Base-by-base conservation (phyloP, 2,329 filamentous ascomycete species). In the Aureobasidium sp. region DNA sequence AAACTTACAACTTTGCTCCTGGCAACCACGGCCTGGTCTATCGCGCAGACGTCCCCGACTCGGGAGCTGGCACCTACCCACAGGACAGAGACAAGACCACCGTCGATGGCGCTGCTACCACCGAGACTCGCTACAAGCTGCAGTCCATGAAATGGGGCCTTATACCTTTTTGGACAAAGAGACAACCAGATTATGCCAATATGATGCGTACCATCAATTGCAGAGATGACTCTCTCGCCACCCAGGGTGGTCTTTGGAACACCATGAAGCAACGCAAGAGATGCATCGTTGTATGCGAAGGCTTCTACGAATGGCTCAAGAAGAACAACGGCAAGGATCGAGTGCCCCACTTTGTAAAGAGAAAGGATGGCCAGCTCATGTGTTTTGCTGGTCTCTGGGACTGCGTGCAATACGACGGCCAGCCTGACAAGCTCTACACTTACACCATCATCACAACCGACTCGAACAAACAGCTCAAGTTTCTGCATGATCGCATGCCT, bases 121-220 rank as follows among this genome's bases (percentile, higher is more conserved):
- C 69, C 32, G 72, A 77, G 63, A 80, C 81, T 10, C 85, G 77
- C 67, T 96, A 95, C 77, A 93, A 89, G 73, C 78, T 99, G 9
- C 92, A 97, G 72, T 82, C 86, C 2, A 97, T 97, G 89, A 93
- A 91, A 81, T 99, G 94, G 94, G 94, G 93, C 0, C 81, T 99
- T 7, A 81, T 97, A 15, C 93, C 94, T 0, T 96, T 88, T 74
- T 97, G 93, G 93, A 95, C 90, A 3, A 96, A 93, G 76, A 82
- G 87, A 13, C 86, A 86, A 59, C 90, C 91, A 0, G 86, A 91
- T 70, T 93, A 94, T 69, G 81, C 83, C 29, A 85, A 86, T 1
- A 81, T 91, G 73, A 82, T 96, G 80, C 90, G 88, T 71, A 96
- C 92, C 0, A 97, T 97, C 74, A 97, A 99, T 75, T 97, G 93